Evolutionary conservation across 1,139 yeast species (phyloP).

Genomic region (Lodderomyces jiufengensis): DNA sequence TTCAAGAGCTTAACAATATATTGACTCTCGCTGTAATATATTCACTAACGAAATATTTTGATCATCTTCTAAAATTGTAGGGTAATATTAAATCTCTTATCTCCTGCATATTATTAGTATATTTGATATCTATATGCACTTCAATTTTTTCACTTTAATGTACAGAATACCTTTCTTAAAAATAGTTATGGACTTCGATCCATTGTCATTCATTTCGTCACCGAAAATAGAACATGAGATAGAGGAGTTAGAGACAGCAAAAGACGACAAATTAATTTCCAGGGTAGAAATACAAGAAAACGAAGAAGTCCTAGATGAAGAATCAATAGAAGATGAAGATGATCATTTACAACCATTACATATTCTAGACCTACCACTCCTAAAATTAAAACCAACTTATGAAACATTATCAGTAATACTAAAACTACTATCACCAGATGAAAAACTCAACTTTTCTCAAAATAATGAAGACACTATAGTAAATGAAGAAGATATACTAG

Average conservation of each 20-base stretch:
- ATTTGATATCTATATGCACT: too few relatives aligned
- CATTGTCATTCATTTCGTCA: constrained; percentile 37
- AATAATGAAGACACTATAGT: constrained; percentile 3
- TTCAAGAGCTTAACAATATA: too few relatives aligned
- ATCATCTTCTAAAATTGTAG: neutral
- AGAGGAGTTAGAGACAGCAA: too few relatives aligned
- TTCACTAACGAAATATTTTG: neutral
- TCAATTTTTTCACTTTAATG: too few relatives aligned
- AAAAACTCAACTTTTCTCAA: constrained; percentile 53
- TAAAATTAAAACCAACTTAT: constrained; percentile 47
- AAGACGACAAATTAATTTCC: neutral
- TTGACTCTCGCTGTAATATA: too few relatives aligned
- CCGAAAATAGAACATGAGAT: constrained; percentile 6
- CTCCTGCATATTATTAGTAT: too few relatives aligned
- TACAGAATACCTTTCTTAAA: too few relatives aligned
- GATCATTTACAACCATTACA: constrained; percentile 42
- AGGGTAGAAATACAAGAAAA: constrained; percentile 1
- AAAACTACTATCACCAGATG: constrained; percentile 47
- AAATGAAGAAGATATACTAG: constrained; percentile 11
- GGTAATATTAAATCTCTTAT: too few relatives aligned
- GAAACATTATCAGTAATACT: constrained; percentile 45
- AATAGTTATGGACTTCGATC: constrained; percentile 47
- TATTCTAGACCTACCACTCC: constrained; percentile 62
- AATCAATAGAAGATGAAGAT: constrained; percentile 19
- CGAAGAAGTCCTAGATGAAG: neutral